These are phyloP conservation scores for Wickerhamiella musiphila DNA, from an alignment of 805 yeast genomes.

Conservation along the genomic window DNA sequence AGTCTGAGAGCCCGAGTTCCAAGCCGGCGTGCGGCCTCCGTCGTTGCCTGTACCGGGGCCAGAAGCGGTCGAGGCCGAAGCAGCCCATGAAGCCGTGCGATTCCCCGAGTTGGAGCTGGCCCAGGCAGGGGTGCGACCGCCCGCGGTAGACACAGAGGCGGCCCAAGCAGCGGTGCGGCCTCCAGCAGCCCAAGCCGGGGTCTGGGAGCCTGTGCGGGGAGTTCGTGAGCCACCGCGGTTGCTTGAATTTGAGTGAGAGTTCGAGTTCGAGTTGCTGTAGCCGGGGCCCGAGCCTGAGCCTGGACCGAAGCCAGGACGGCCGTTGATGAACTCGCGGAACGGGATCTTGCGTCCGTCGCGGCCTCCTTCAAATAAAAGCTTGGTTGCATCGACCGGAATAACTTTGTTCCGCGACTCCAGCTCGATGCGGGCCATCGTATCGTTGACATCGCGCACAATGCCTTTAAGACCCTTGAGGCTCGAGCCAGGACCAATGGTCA, in stretches of 20 bases:
- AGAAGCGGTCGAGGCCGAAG: slow-evolving; percentile 15
- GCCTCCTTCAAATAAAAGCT: slow-evolving; percentile 55
- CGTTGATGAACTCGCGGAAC: slow-evolving; percentile 50
- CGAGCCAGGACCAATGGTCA: slow-evolving; percentile 76
- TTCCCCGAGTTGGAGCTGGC: slow-evolving; percentile 16
- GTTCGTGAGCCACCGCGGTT: slow-evolving; percentile 23
- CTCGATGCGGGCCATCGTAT: slow-evolving; percentile 79
- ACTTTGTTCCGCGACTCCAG: slow-evolving; percentile 83
- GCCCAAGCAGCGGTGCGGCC: slow-evolving; percentile 13
- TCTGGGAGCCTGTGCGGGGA: slow-evolving; percentile 20
- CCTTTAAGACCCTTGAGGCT: slow-evolving; percentile 88
- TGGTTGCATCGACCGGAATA: slow-evolving; percentile 65
- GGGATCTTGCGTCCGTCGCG: slow-evolving; percentile 44
- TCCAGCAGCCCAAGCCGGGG: slow-evolving; percentile 6
- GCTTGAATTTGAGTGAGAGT: slow-evolving; percentile 12
- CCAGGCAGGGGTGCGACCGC: slow-evolving; percentile 23
- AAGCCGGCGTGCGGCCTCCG: slow-evolving; percentile 22
- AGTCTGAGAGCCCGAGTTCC: slow-evolving; percentile 29
- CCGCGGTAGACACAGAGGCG: slow-evolving; percentile 12
- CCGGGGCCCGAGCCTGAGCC: slow-evolving; percentile 18
- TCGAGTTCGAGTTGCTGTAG: slow-evolving; percentile 18
- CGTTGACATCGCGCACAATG: slow-evolving; percentile 84
- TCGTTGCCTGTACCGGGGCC: no score
- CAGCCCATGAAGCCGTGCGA: slow-evolving; percentile 11
- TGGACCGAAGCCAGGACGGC: slow-evolving; percentile 5